phyloP scores from a whole-genome alignment of 352 stramenopile genomes.

The Phytophthora fragariaefolia region DNA sequence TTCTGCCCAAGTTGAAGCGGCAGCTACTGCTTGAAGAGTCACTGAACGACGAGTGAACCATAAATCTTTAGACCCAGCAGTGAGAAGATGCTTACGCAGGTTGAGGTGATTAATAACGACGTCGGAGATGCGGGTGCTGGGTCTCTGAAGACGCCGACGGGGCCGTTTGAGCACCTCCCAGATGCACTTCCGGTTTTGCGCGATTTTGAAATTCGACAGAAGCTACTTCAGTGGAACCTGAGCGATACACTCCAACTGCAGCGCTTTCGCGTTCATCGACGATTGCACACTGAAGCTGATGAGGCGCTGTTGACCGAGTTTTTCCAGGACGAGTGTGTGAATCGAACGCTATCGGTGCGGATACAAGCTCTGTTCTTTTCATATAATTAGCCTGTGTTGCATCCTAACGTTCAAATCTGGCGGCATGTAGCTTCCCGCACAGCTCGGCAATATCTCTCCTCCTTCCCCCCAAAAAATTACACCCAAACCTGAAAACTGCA shows the following conservation, averaged over 20 bases:
- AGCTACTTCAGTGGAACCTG: slow-evolving; percentile 85
- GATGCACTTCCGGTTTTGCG: slow-evolving; percentile 54
- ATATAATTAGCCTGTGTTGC: no score
- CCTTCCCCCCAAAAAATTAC: neutral
- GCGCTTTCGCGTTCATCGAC: slow-evolving; percentile 65
- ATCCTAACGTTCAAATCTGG: neutral
- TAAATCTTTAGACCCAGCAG: slow-evolving; percentile 25
- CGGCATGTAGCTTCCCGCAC: slow-evolving; percentile 24
- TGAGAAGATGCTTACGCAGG: neutral
- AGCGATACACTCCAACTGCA: slow-evolving; percentile 58
- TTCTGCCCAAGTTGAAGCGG: neutral
- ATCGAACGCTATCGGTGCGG: slow-evolving; percentile 39
- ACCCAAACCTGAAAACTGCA: slow-evolving; percentile 9
- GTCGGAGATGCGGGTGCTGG: neutral
- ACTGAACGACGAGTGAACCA: slow-evolving; percentile 5
- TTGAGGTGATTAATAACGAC: neutral
- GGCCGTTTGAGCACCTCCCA: slow-evolving; percentile 54
- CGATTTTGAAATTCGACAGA: slow-evolving; percentile 63
- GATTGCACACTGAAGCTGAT: slow-evolving; percentile 48
- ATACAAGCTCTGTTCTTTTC: neutral
- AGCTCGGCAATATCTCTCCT: neutral
- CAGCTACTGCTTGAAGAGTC: slow-evolving; percentile 24
- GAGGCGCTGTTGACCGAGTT: slow-evolving; percentile 57
- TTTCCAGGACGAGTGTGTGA: slow-evolving; percentile 53
- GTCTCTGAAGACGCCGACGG: slow-evolving; percentile 1